These are phyloP conservation scores for Agrostemma githago DNA, from an alignment of 148 eudicot genomes.

Conservation along the genomic window DNA sequence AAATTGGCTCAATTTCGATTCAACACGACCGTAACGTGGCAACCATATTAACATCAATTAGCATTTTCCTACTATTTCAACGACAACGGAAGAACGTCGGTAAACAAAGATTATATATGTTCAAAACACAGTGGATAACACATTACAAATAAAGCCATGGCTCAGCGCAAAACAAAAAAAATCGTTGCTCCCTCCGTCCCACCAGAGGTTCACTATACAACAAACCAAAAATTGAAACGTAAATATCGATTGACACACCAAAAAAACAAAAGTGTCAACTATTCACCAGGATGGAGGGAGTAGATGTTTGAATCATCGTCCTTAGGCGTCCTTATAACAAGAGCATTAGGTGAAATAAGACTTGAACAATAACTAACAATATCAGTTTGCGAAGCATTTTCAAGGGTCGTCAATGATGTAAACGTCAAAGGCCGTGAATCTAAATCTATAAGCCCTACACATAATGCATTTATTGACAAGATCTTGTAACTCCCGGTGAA, in stretches of 20 bases:
- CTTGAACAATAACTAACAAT: neutral
- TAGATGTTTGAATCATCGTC: neutral
- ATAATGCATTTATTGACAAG: neutral
- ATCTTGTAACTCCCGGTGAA: conserved; percentile 6
- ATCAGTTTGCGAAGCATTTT: neutral
- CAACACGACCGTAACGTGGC: too few relatives aligned
- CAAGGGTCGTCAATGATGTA: neutral
- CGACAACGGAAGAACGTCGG: neutral
- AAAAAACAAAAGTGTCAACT: too few relatives aligned
- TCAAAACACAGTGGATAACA: neutral
- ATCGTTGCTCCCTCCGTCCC: too few relatives aligned
- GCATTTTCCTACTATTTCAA: too few relatives aligned
- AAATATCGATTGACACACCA: too few relatives aligned
- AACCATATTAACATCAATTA: too few relatives aligned
- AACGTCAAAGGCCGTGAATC: neutral
- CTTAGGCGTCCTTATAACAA: neutral
- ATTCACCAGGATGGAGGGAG: neutral
- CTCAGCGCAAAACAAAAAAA: neutral
- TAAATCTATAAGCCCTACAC: neutral
- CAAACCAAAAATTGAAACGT: too few relatives aligned
- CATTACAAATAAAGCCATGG: too few relatives aligned
- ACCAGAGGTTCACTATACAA: too few relatives aligned
- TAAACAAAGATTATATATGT: neutral
- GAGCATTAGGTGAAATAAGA: conserved; percentile 4
- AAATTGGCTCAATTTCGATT: too few relatives aligned